Base-by-base conservation (phyloP, 163 green algal genomes). In the Coccomyxa subellipsoidea region DNA sequence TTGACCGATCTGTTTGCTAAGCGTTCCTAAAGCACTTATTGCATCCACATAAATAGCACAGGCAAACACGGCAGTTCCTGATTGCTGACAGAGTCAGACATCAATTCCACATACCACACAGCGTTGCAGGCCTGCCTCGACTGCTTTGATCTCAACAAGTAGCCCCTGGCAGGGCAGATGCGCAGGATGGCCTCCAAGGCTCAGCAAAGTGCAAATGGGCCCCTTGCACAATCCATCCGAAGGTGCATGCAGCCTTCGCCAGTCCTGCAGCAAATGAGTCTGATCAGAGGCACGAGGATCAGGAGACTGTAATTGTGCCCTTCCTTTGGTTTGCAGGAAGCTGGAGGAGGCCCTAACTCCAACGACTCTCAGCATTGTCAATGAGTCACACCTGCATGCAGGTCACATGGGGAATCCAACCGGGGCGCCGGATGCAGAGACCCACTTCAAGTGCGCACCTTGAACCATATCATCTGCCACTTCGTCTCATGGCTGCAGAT, bases 331-430 rank as follows among this genome's bases (percentile, higher is more conserved):
- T n/a, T 82, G 80, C 84, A 91, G 84, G 66, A 93, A 92, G 76
- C 73, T 93, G 4, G 72, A 36, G 37, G 79, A 87, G 18, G 84
- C 86, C 18, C 69, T 93, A 29, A 81, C 82, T 7, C 90, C 89
- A 8, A 36, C 54, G 0, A 75, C 38, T 3, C 80, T 94, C 1
- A 76, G 47, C 23, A 78, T 94, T 2, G 40, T 78, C 8, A 90
- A 95, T 83, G 87, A 95, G 1, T 92, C 87, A 0, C 81, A 87
- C 70, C 89, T 90, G 83, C 90, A 95, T 66, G 89, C 89, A 18
- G 90, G 90, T 0, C 91, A 94, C 81, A 73, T 79, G 7, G 90
- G 89, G 47, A 94, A 93, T 81, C 90, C 91, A 7, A 79, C 12
- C 21, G 88, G 89, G 4, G 86, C 39, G 3, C 38, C 88, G 21